Base-by-base conservation (phyloP, 2,329 filamentous ascomycete species). In the Aspergillus vadensis region DNA sequence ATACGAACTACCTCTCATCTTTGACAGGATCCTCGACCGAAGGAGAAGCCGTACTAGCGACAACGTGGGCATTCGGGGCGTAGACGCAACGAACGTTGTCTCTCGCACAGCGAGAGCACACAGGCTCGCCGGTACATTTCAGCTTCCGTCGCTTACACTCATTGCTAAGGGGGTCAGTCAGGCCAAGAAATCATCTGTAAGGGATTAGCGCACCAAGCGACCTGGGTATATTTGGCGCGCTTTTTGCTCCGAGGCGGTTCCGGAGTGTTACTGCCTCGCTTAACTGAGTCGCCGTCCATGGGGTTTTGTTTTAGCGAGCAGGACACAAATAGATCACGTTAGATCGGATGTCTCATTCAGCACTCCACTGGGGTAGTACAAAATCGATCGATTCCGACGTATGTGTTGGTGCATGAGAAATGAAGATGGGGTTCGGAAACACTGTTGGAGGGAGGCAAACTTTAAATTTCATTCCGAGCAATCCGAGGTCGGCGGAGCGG, bases 121-220 rank as follows among this genome's bases (percentile, higher is more conserved):
- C 85, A 1, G 83, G 85, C 67, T 89, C 85, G 62, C 88, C 88
- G 73, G 90, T 90, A 76, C 88, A 91, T 74, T 90, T 90, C 70
- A 91, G 87, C 74, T 91, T 91, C 60, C 88, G 85, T n/a, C 88
- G 81, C 69, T 91, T 91, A 75, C 88, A 91, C 71, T 90, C 88
- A 70, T 90, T 91, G 67, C 88, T 89, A 32, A 4, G 49, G 17
- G 3, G 15, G 21, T 47, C 44, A 30, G 19, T 7, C 27, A 32
- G 14, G 51, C 25, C 43, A 25, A 7, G 19, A 23, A 25, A 14
- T 12, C 5, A 36, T 36, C 10, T 14, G 41, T 50, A 30, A 39
- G 32, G 1, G 9, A 17, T 12, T 57, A 9, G 63, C 67, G n/a
- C 58, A 76, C 74, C 74, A 76, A 12, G 74, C 73, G 9, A 72